Evolutionary conservation across 805 yeast genomes (phyloP), one percentile per base, ranked within the genome.

Genomic region (Saccharomycopsis selenospora): DNA sequence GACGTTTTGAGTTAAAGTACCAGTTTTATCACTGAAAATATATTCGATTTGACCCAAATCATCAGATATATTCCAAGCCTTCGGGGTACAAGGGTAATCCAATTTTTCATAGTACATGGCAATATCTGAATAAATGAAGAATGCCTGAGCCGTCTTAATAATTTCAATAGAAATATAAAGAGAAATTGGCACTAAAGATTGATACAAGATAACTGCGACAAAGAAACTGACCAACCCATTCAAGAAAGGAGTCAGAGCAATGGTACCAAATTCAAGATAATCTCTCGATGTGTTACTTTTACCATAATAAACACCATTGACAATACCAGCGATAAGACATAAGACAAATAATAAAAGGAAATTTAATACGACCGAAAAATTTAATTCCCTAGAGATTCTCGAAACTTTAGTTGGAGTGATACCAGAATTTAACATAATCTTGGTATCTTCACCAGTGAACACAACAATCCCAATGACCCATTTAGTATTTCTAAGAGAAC

Each of bases 1-100:
- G 24, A 85, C 77, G 60, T 85, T 85, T 61, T 85, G 93, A 1
- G 95, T 85, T 57, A 85, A 66, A 1, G 95, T 85, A 53, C 95
- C 95, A 0, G 95, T 85, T 61, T 85, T 85, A 66, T 85, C 95
- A 65, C 88, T 80, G 63, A 85, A 85, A 43, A 85, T 78, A 60
- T 85, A 85, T 61, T 85, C 95, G 55, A 85, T 81, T 63, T 85
- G 95, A 27, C 95, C 95, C 57, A 85, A 68, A 64, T 85, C 95
- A 69, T 85, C 95, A 2, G 90, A 82, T 40, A 85, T 85, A 59
- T 78, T 82, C 95, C 95, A 85, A 0, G 90, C 74, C 59, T 85
- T 84, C 13, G 95, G 93, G 8, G 84, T 79, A 62, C 95, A 85
- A 2, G 93, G 91, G 57, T 79, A 85, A 62, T 85, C 91, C 51